Evolutionary conservation across 176 grass and related monocot species (phyloP).

Genomic region (Thalia dealbata): DNA sequence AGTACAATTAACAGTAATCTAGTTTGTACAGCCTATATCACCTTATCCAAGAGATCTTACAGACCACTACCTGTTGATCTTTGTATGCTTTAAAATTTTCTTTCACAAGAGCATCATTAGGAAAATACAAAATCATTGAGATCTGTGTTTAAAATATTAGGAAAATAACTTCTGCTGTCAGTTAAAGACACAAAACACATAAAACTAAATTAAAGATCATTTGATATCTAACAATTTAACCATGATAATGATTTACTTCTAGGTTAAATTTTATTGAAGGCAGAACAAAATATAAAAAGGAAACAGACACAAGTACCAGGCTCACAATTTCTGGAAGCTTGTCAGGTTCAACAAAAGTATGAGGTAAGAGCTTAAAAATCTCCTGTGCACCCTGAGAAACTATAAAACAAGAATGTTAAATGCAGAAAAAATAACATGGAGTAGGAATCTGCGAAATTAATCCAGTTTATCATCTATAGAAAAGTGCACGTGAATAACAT

Average conservation of each 20-base stretch:
- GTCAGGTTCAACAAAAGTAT: slow-evolving; percentile 53
- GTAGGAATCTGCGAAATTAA: neutral
- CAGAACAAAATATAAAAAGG: neutral
- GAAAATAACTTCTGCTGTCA: neutral
- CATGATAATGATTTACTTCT: neutral
- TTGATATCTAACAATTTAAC: neutral
- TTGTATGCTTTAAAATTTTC: neutral
- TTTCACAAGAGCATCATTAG: neutral
- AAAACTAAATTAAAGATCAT: neutral
- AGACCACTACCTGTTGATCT: neutral
- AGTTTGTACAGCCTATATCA: neutral
- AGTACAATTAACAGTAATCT: neutral
- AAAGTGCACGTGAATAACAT: neutral
- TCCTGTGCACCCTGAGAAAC: slow-evolving; percentile 95
- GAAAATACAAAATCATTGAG: too few relatives aligned
- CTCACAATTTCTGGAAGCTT: slow-evolving; percentile 59
- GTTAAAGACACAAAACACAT: neutral
- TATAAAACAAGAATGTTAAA: slow-evolving; percentile 34
- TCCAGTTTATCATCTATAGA: neutral
- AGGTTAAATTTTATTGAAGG: neutral
- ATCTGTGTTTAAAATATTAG: neutral
- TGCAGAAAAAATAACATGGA: neutral
- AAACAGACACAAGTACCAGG: slow-evolving; percentile 39
- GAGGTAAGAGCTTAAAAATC: slow-evolving; percentile 97
- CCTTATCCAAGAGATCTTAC: neutral